Evolutionary conservation across 1,284 basidiomycete genomes (phyloP), one percentile per base, ranked within the genome.

Genomic region (Fistulina hepatica): DNA sequence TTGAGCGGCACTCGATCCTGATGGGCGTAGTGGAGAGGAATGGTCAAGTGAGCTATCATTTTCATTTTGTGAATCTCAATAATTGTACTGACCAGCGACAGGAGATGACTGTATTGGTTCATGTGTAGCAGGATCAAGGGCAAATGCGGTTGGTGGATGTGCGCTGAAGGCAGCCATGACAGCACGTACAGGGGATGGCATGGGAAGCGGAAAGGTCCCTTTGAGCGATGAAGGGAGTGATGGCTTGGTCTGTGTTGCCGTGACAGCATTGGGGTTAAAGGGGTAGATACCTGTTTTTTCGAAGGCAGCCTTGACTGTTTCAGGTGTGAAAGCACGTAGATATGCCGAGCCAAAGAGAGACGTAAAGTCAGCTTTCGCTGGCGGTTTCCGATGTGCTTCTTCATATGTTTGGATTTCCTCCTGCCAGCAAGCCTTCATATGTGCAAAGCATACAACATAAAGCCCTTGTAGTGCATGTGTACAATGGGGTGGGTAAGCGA

Each of bases 401-500:
- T 47, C 40, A 17, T 43, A 43, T 16, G 17, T 11, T 15, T 34
- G 28, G 27, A 50, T 42, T 33, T 40, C 45, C 21, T 45, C 33
- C 34, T 43, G 45, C 36, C 37, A 49, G 21, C 16, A 15, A 6
- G 19, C 40, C 42, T 50, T 48, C 45, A 50, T 41, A 24, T 31
- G 34, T 21, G 41, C 30, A 36, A 48, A 49, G 31, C 48, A 48
- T 6, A 44, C 41, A 15, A 47, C 45, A 34, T 48, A 43, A 16
- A 50, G 41, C 4, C 48, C 46, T 39, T 49, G 48, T 10, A 49
- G 37, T 2, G 38, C 40, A 28, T 49, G 46, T 10, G 46, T 49
- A 31, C 43, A 43, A 34, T 42, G 57, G 12, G 56, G 51, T 27
- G 56, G 59, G 30, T 58, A 58, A 3, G 45, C 50, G n/a, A 58